A percentile compares a stretch with the other conserved stretches of the same genome.
These are phyloP conservation scores for Trichodelitschia bisporula DNA, from an alignment of 495 filamentous ascomycete genomes.

Conservation along the genomic window DNA sequence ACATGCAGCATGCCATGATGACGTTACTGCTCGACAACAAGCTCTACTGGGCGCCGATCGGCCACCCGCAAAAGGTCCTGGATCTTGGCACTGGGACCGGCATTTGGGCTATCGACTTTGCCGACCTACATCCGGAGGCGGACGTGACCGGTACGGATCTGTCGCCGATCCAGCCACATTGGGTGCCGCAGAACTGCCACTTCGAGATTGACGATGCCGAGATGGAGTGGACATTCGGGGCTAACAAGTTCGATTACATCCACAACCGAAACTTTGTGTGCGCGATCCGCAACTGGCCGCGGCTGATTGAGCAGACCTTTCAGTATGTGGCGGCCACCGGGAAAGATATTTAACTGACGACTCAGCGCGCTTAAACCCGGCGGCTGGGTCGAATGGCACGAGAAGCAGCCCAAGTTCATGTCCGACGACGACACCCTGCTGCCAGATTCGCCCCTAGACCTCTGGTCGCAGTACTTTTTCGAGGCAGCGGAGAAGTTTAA, in stretches of 20 bases:
- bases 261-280: slow-evolving; percentile 1
- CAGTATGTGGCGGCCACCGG: too few species aligned
- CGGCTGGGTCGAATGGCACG: slow-evolving; percentile 2
- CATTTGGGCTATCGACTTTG: slow-evolving; percentile 3
- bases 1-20: slow-evolving; percentile 2
- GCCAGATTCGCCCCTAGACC: neutral
- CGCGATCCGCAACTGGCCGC: slow-evolving; percentile 2
- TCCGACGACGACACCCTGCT: neutral
- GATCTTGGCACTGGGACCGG: slow-evolving; percentile 2
- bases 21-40: slow-evolving; percentile 1
- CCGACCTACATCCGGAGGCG: neutral
- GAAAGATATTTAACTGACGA: too few species aligned
- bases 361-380: too few species aligned
- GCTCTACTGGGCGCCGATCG: slow-evolving; percentile 1
- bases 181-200: slow-evolving; percentile 1
- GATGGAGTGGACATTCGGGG: slow-evolving; percentile 2
- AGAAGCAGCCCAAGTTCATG: neutral
- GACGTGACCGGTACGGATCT: slow-evolving; percentile 1
- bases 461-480: neutral
- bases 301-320: slow-evolving; percentile 2
- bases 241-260: slow-evolving; percentile 1
- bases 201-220: slow-evolving; percentile 3
- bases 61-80: neutral
- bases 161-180: slow-evolving; percentile 1
- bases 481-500: neutral